phyloP scores from a whole-genome alignment of 768 basidiomycete species.

The Hysterangium stoloniferum region DNA sequence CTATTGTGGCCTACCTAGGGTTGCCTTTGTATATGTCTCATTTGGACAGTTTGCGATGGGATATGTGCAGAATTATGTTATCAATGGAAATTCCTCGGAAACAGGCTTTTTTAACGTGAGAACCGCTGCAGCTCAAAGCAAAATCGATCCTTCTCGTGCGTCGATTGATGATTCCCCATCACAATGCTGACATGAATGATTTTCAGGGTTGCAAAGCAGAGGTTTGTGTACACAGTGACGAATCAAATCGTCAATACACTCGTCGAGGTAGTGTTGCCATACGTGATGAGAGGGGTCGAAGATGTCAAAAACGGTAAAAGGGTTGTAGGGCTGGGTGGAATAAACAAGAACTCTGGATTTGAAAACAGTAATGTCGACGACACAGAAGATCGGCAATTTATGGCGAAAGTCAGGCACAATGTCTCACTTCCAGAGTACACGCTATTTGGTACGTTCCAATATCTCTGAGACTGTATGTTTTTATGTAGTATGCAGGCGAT shows the following conservation, averaged over 20 bases:
- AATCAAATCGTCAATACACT: conserved; percentile 78
- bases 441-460: conserved; percentile 43
- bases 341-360: conserved; percentile 65
- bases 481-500: conserved; percentile 36
- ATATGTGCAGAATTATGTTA: conserved; percentile 25
- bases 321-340: conserved; percentile 15
- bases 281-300: conserved; percentile 51
- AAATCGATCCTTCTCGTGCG: conserved; percentile 15
- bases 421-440: conserved; percentile 75
- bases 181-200: not conserved
- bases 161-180: not conserved
- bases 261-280: conserved; percentile 77
- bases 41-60: conserved; percentile 84
- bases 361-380: conserved; percentile 50
- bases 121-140: conserved; percentile 17
- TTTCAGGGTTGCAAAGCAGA: conserved; percentile 64
- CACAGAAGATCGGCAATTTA: conserved; percentile 66
- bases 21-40: conserved; percentile 92
- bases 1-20: conserved; percentile 85
- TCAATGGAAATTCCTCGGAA: not conserved
- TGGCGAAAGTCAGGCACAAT: conserved; percentile 72
- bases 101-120: conserved; percentile 5
- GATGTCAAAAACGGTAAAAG: conserved; percentile 36
- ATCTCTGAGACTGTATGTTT: not conserved
- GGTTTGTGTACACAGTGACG: conserved; percentile 90